These are phyloP conservation scores for Ilyonectria robusta DNA, from an alignment of 2,329 filamentous ascomycete genomes.

Conservation along the genomic window DNA sequence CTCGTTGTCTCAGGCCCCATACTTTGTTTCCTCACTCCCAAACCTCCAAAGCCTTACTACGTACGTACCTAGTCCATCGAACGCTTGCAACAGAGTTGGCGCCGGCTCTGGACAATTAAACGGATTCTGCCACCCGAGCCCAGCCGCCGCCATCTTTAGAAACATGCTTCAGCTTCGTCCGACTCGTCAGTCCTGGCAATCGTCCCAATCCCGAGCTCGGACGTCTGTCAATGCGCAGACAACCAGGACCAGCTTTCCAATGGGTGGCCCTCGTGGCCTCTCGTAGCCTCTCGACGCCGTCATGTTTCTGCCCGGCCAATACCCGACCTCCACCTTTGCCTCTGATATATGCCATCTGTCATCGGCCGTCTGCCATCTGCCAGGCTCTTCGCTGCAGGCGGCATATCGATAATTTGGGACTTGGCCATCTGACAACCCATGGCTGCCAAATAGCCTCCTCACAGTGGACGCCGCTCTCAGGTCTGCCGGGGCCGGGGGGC, in stretches of 20 bases:
- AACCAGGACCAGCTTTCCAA: constrained; percentile 29
- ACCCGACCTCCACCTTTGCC: constrained; percentile 28
- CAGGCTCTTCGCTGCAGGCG: constrained; percentile 22
- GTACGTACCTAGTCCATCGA: constrained; percentile 1
- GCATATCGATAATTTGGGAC: constrained; percentile 19
- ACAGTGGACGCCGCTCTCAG: constrained; percentile 35
- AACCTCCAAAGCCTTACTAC: constrained; percentile 11
- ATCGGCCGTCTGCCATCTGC: constrained; percentile 14
- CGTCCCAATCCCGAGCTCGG: constrained; percentile 18
- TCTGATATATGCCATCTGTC: constrained; percentile 20
- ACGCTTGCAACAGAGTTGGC: constrained; percentile 22
- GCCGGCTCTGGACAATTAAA: constrained; percentile 27
- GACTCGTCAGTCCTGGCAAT: constrained; percentile 17
- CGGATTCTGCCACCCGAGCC: constrained; percentile 30
- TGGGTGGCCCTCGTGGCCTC: constrained; percentile 26
- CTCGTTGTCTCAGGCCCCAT: constrained; percentile 26
- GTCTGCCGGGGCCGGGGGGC: constrained; percentile 32
- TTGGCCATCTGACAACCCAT: constrained; percentile 26
- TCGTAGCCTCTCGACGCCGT: constrained; percentile 17
- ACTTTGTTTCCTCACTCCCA: constrained; percentile 29
- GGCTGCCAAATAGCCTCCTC: constrained; percentile 23
- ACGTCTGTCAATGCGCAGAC: constrained; percentile 27
- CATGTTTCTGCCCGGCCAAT: constrained; percentile 37
- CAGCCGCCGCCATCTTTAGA: constrained; percentile 28
- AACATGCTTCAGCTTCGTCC: constrained; percentile 16